Evolutionary conservation across 2,329 filamentous ascomycete genomes (phyloP), one percentile per base, ranked within the genome.

Genomic region (Ophiostoma triangulosporum): DNA sequence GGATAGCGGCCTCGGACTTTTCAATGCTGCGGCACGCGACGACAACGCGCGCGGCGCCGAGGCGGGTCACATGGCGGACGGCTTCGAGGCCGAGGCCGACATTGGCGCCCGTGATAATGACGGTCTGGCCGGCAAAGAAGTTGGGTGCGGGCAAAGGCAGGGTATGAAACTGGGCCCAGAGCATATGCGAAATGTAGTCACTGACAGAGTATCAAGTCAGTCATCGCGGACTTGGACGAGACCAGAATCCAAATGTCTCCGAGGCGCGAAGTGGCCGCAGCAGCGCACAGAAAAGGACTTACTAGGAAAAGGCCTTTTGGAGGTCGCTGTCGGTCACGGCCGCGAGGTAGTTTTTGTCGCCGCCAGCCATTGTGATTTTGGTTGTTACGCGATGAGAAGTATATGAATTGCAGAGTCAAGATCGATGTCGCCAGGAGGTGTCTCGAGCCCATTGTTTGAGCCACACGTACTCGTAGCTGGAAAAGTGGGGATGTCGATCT

Each of bases 91-190:
- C 68, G 1, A 71, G 58, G 11, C 70, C 68, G 8, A 56, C 60
- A 55, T 70, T 71, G 53, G 64, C 64, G 27, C 69, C 70, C 6
- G 68, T 70, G 27, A 71, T 61, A 38, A 70, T 61, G 31, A 69
- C 46, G 11, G 62, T 65, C 57, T 64, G 57, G 50, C 60, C 61
- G 48, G 58, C 55, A 45, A 61, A 64, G 48, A n/a, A 4, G 49
- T 56, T 57, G 26, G 54, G 40, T 6, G 51, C 45, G 4, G 62
- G 61, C 29, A 59, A 53, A 6, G 62, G 59, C 2, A 64, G 43
- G 4, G 57, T 40, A 46, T 57, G 58, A 43, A 55, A 57, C 55
- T 58, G 57, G 14, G 53, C 50, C 57, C 55, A 58, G 26, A 60
- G 22, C 50, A 59, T 56, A 49, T 60, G 55, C 6, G 24, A 12